phyloP scores from a whole-genome alignment of 2,329 filamentous ascomycete genomes.

The Sporothrix curviconia region DNA sequence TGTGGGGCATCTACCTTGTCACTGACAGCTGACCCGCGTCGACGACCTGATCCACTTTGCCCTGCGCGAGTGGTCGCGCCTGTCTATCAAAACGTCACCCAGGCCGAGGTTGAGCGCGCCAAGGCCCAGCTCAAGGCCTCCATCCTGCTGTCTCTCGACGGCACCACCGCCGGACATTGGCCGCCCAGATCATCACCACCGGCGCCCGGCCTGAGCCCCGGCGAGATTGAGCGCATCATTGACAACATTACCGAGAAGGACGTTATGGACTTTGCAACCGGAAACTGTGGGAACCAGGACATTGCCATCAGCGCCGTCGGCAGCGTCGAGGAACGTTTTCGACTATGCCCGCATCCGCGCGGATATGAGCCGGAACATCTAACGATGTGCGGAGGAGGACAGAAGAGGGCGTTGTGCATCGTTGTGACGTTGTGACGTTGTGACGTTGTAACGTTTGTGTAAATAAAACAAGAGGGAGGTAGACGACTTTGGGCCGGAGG shows the following conservation, averaged over 20 bases:
- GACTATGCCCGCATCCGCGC: slow-evolving; percentile 52
- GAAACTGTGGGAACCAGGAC: slow-evolving; percentile 96
- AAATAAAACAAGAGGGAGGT: neutral
- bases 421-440: too few species aligned
- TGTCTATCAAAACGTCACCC: slow-evolving; percentile 80
- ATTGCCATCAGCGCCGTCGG: slow-evolving; percentile 90
- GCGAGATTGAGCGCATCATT: slow-evolving; percentile 91
- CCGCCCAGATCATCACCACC: slow-evolving; percentile 95
- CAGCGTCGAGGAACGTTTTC: slow-evolving; percentile 76
- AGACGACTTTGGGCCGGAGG: too few species aligned
- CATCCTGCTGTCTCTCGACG: slow-evolving; percentile 92
- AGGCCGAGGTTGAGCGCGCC: slow-evolving; percentile 92
- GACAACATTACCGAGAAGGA: slow-evolving; percentile 89
- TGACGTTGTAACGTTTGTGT: too few species aligned
- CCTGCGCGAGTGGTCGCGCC: slow-evolving; percentile 94
- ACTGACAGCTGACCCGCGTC: slow-evolving; percentile 77
- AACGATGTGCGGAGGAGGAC: slow-evolving; percentile 1
- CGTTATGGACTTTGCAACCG: slow-evolving; percentile 91
- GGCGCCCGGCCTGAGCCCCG: slow-evolving; percentile 83
- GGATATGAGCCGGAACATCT: slow-evolving; percentile 34
- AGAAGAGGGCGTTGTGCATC: too few species aligned
- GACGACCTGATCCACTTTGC: slow-evolving; percentile 98
- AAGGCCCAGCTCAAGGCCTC: slow-evolving; percentile 99
- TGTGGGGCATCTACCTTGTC: slow-evolving; percentile 99
- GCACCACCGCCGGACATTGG: slow-evolving; percentile 96